Evolutionary conservation across 2,329 filamentous ascomycete genomes (phyloP).

Genomic region (Xylaria sp.): DNA sequence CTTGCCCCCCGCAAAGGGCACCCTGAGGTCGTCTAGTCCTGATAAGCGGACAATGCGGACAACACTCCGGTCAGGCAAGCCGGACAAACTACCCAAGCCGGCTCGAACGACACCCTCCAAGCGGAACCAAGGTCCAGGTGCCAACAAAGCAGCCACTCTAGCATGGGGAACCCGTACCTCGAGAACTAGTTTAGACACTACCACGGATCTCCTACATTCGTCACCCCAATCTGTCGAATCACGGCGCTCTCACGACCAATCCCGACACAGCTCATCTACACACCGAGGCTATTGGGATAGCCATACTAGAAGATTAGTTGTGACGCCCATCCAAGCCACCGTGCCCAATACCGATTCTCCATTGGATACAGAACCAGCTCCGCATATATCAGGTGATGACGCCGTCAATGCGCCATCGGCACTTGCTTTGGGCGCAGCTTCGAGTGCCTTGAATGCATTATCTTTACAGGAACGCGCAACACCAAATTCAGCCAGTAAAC

Average conservation of each 20-base stretch:
- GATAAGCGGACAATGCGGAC: conserved; percentile 71
- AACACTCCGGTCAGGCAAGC: conserved; percentile 64
- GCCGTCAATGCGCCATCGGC: conserved; percentile 54
- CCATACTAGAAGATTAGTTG: conserved; percentile 62
- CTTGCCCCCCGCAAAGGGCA: conserved; percentile 49
- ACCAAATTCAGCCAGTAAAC: conserved; percentile 36
- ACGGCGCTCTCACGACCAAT: conserved; percentile 42
- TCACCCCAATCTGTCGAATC: conserved; percentile 46
- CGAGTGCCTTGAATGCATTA: conserved; percentile 61
- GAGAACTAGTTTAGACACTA: conserved; percentile 43
- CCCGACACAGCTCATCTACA: conserved; percentile 47
- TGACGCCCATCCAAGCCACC: conserved; percentile 50
- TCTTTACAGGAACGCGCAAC: conserved; percentile 46
- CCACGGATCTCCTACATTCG: conserved; percentile 38
- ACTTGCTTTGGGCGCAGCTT: conserved; percentile 66
- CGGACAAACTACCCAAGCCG: conserved; percentile 55
- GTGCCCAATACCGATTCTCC: conserved; percentile 44
- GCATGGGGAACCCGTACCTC: conserved; percentile 66
- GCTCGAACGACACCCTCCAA: conserved; percentile 55
- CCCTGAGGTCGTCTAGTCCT: conserved; percentile 64
- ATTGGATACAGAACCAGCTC: conserved; percentile 45
- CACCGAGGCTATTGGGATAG: conserved; percentile 62
- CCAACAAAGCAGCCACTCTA: conserved; percentile 71
- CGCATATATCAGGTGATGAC: conserved; percentile 56
- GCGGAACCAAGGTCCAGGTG: conserved; percentile 60